These are phyloP conservation scores for Biscogniauxia marginata DNA, from an alignment of 2,329 filamentous ascomycete species.

Conservation along the genomic window DNA sequence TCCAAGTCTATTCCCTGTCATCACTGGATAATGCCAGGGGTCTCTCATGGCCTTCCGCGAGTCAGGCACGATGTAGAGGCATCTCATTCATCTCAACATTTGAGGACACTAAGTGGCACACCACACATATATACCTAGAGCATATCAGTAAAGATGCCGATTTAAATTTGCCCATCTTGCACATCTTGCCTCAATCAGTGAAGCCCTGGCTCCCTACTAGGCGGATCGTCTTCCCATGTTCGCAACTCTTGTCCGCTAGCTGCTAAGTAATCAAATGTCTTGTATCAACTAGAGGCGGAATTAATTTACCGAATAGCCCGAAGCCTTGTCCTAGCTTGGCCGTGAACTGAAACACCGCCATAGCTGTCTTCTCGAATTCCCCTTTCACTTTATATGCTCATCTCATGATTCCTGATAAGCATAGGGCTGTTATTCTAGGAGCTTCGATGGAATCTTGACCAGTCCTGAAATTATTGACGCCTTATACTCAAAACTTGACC, in stretches of 20 bases:
- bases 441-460: not conserved
- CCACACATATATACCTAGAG: not conserved
- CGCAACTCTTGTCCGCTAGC: not conserved
- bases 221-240: not conserved
- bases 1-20: slow-evolving; percentile 26
- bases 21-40: slow-evolving; percentile 5
- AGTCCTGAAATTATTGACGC: slow-evolving; percentile 7
- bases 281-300: not conserved
- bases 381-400: not conserved
- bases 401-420: not conserved
- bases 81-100: not conserved
- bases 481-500: slow-evolving; percentile 25
- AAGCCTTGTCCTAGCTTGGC: not conserved
- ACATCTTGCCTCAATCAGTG: slow-evolving; percentile 11
- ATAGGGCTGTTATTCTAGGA: not conserved
- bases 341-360: not conserved
- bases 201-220: not conserved
- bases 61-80: not conserved
- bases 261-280: not conserved
- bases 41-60: not conserved
- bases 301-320: not conserved
- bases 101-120: not conserved
- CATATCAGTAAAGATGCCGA: not conserved
- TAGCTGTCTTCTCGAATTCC: not conserved
- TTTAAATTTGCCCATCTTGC: not conserved